These are phyloP conservation scores for Leccinum angustisporum DNA, from an alignment of 1,284 basidiomycete species.

Conservation along the genomic window DNA sequence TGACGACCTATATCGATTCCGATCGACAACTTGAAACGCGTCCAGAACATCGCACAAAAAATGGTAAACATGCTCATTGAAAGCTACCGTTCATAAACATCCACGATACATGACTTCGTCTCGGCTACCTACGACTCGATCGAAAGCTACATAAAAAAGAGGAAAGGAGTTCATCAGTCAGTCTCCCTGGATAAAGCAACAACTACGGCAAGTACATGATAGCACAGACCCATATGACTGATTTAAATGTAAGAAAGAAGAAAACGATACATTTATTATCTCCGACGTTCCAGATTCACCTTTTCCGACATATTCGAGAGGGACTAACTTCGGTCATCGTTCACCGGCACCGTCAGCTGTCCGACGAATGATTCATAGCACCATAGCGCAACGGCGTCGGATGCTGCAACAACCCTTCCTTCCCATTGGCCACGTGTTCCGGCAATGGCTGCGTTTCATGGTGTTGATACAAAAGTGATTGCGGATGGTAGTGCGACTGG, in stretches of 20 bases:
- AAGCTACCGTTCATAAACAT: neutral
- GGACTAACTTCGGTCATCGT: neutral
- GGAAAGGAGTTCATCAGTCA: too few species aligned
- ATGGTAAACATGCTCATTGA: neutral
- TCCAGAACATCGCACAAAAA: neutral
- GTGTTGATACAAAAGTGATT: neutral
- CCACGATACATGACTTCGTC: neutral
- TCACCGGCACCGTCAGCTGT: neutral
- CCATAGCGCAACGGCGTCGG: slow-evolving; percentile 22
- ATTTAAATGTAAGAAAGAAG: neutral
- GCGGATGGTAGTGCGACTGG: slow-evolving; percentile 16
- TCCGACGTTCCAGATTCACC: neutral
- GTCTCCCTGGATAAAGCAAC: neutral
- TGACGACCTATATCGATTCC: neutral
- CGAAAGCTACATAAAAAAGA: neutral
- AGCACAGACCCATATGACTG: neutral
- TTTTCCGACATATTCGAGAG: neutral
- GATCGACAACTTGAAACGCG: neutral
- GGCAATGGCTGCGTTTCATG: neutral
- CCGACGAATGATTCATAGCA: slow-evolving; percentile 6
- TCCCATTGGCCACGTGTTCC: neutral
- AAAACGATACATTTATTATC: neutral
- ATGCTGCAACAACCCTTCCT: slow-evolving; percentile 7
- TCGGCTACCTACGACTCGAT: neutral
- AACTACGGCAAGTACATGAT: neutral